Conservation (phyloP, 1,284 basidiomycete genomes). For the Naganishia sp. region DNA sequence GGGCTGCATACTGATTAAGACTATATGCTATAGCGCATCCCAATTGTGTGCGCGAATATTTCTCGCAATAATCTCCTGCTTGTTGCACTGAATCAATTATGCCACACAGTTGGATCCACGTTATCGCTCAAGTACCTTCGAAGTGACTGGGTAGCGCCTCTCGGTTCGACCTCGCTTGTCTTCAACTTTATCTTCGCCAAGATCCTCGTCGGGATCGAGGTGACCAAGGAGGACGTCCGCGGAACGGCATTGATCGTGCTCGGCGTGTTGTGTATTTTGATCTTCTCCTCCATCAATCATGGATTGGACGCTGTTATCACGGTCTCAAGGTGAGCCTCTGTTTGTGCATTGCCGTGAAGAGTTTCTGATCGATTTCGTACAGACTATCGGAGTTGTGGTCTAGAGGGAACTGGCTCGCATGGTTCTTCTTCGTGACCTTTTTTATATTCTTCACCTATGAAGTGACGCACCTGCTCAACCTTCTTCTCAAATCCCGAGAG, state of each 20-base stretch:
- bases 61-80: background rate
- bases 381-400: conserved; percentile 78
- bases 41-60: conserved; percentile 46
- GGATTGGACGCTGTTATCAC: conserved; percentile 49
- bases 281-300: conserved; percentile 55
- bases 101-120: conserved; percentile 49
- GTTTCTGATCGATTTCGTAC: conserved; percentile 9
- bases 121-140: conserved; percentile 52
- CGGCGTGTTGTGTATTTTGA: conserved; percentile 54
- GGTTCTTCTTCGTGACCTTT: conserved; percentile 74
- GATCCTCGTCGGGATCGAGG: conserved; percentile 54
- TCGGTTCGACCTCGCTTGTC: conserved; percentile 50
- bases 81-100: background rate
- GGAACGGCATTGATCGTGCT: conserved; percentile 53
- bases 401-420: conserved; percentile 80
- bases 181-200: conserved; percentile 56
- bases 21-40: conserved; percentile 41
- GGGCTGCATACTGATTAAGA: background rate
- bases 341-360: too few relatives aligned
- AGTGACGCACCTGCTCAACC: conserved; percentile 50
- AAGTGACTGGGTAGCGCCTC: conserved; percentile 55
- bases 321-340: conserved; percentile 57
- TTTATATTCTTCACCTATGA: conserved; percentile 68
- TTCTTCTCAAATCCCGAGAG: conserved; percentile 46
- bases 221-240: conserved; percentile 51